Conservation (phyloP, 164 flowering plant species). For the Macadamia integrifolia region DNA sequence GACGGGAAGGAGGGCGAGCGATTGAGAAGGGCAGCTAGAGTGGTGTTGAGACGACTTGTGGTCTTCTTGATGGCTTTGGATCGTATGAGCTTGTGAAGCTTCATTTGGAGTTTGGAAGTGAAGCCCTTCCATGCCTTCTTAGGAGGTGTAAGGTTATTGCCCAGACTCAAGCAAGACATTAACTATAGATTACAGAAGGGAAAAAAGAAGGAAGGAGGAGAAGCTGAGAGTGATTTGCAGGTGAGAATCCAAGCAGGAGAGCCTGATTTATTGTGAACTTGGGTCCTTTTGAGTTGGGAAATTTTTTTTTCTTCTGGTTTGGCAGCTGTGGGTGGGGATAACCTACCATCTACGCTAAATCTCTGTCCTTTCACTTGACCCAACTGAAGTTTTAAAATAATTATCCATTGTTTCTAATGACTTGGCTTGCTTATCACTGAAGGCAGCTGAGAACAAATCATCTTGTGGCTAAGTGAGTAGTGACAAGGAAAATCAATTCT, state of each 20-base stretch:
- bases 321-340: neutral
- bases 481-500: too few species aligned
- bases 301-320: too few species aligned
- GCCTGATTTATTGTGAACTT: neutral
- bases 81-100: slow-evolving; percentile 30
- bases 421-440: too few species aligned
- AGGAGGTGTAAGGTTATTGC: slow-evolving; percentile 40
- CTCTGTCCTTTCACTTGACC: too few species aligned
- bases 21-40: neutral
- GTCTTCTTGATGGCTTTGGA: slow-evolving; percentile 27
- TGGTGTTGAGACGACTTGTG: slow-evolving; percentile 8
- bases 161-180: slow-evolving; percentile 38
- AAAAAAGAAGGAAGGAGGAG: neutral
- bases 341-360: too few species aligned
- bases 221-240: neutral
- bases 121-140: slow-evolving; percentile 52
- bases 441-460: too few species aligned
- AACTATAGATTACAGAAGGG: neutral
- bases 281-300: too few species aligned
- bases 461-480: too few species aligned
- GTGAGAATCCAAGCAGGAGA: neutral
- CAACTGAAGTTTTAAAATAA: too few species aligned
- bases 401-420: too few species aligned
- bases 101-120: slow-evolving; percentile 37
- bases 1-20: neutral